A percentile compares a stretch with the other conserved stretches of the same genome.
phyloP scores from a whole-genome alignment of 148 eudicot species.

The Vaccinium darrowii region DNA sequence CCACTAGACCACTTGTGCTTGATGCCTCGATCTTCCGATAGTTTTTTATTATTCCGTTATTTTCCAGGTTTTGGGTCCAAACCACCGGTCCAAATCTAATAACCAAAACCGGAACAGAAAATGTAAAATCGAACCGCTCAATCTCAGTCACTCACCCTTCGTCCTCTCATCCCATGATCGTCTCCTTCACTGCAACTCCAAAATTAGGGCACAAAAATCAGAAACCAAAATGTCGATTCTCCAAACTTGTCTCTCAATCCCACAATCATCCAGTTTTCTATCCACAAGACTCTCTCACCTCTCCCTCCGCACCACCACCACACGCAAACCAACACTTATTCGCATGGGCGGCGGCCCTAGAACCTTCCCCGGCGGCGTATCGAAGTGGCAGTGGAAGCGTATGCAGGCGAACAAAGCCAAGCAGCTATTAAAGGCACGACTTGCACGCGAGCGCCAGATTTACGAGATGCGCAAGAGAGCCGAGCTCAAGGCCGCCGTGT shows the following conservation, averaged over 20 bases:
- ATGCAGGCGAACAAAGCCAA: conserved; percentile 80
- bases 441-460: conserved; percentile 72
- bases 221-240: conserved; percentile 33
- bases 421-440: conserved; percentile 76
- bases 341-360: conserved; percentile 92
- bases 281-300: conserved; percentile 33
- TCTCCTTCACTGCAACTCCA: not conserved
- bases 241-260: conserved; percentile 23
- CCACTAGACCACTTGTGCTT: conserved; percentile 65
- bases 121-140: not conserved
- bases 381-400: conserved; percentile 94
- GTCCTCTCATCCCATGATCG: not conserved
- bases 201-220: not conserved
- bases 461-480: conserved; percentile 94
- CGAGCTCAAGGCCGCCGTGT: conserved; percentile 79
- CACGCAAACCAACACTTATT: conserved; percentile 35
- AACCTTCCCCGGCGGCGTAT: conserved; percentile 87
- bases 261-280: conserved; percentile 18
- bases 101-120: not conserved
- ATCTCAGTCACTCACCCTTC: not conserved
- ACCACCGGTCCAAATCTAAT: not conserved
- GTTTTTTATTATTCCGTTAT: too few relatives aligned
- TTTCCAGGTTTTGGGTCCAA: not conserved
- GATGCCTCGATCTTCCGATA: too few relatives aligned
- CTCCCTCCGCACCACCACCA: conserved; percentile 23